Percentiles rank a stretch among this genome's conserved stretches.
Evolutionary conservation across 495 filamentous ascomycete genomes (phyloP).

Genomic region (Penicillium coffeae): DNA sequence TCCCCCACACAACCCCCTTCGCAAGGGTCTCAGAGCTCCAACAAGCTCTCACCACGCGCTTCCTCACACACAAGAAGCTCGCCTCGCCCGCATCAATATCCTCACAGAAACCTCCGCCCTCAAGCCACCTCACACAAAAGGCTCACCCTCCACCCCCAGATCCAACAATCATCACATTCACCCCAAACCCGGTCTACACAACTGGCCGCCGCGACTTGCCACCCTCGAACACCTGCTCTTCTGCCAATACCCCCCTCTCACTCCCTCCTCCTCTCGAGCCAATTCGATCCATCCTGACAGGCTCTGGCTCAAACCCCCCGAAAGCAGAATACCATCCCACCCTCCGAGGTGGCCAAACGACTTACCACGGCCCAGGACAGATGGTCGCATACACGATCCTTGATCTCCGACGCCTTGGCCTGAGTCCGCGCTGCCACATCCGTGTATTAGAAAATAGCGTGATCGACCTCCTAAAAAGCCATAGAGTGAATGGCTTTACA

Average conservation of each 20-base stretch:
- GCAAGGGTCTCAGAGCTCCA: conserved; percentile 45
- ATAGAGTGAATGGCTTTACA: conserved; percentile 54
- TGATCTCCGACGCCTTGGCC: conserved; percentile 58
- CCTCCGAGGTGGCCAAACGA: conserved; percentile 82
- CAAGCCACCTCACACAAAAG: conserved; percentile 5
- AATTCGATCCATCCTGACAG: conserved; percentile 27
- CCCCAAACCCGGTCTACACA: conserved; percentile 82
- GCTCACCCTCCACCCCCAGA: conserved; percentile 48
- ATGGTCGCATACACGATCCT: conserved; percentile 84
- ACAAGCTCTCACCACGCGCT: conserved; percentile 42
- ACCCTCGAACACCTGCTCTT: conserved; percentile 45
- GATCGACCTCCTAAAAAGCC: conserved; percentile 54
- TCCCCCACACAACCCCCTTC: conserved; percentile 56
- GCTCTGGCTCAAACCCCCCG: conserved; percentile 34
- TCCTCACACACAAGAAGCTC: conserved; percentile 44
- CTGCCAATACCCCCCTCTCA: conserved; percentile 25
- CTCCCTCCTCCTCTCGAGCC: conserved; percentile 39
- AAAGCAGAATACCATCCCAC: conserved; percentile 63
- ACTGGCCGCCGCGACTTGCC: conserved; percentile 78
- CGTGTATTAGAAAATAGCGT: conserved; percentile 71
- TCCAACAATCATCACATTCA: conserved; percentile 77
- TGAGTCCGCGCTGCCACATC: conserved; percentile 64
- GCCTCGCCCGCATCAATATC: conserved; percentile 22
- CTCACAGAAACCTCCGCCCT: conserved; percentile 14
- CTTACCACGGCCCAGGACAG: conserved; percentile 94